Percentiles rank a stretch among this genome's conserved stretches.
Evolutionary conservation across 345 rosid genomes (phyloP).

Genomic region (Viola odorata): DNA sequence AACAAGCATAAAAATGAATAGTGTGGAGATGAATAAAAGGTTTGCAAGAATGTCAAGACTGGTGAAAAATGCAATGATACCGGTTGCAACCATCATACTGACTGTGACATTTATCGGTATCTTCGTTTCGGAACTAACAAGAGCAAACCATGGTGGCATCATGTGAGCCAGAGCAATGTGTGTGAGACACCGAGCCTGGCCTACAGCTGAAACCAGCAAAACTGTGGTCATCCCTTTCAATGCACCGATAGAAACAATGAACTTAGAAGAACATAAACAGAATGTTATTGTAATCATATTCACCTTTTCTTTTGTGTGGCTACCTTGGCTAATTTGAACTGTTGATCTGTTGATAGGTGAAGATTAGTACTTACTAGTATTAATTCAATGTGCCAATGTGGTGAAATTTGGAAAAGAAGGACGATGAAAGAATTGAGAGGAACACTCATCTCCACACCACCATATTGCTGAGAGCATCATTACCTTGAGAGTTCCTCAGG

Average conservation of each 20-base stretch:
- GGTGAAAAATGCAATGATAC: conserved; percentile 48
- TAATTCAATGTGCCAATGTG: too few relatives aligned
- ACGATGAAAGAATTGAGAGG: too few relatives aligned
- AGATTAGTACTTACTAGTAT: too few relatives aligned
- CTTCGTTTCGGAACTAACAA: conserved; percentile 40
- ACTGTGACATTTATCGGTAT: conserved; percentile 55
- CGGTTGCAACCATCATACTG: conserved; percentile 41
- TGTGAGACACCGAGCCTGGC: conserved; percentile 62
- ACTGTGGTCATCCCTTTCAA: conserved; percentile 65
- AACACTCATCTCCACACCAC: too few relatives aligned
- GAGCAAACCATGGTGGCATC: conserved; percentile 55
- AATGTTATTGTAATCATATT: too few relatives aligned
- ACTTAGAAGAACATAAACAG: too few relatives aligned
- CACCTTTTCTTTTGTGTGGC: too few relatives aligned
- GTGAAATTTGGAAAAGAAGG: too few relatives aligned
- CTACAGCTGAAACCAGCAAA: conserved; percentile 41
- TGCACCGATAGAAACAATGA: conserved; percentile 58
- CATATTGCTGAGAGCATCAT: too few relatives aligned
- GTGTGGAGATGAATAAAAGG: conserved; percentile 55
- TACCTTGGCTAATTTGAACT: too few relatives aligned
- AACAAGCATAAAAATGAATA: conserved; percentile 77
- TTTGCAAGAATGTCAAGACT: conserved; percentile 46
- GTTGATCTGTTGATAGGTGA: too few relatives aligned
- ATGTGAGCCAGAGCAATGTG: conserved; percentile 63
- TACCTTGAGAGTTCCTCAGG: too few relatives aligned